phyloP scores from a whole-genome alignment of 225 moss, liverwort and hornwort genomes.

The Pleurozium schreberi region DNA sequence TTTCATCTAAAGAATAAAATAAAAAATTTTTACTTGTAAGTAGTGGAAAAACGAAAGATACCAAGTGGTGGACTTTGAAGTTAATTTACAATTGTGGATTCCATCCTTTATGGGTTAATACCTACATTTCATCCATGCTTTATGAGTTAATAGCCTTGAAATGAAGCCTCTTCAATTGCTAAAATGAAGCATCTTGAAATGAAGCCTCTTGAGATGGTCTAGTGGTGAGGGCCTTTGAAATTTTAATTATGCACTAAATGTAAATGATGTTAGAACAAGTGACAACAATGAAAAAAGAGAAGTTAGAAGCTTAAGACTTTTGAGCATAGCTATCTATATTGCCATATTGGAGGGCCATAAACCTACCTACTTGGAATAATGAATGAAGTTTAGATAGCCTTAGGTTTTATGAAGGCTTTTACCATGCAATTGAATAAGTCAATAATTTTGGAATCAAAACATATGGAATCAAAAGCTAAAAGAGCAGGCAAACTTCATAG shows the following conservation, averaged over 20 bases:
- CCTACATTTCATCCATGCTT: no score
- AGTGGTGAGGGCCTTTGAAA: neutral
- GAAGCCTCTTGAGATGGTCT: neutral
- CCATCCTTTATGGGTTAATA: no score
- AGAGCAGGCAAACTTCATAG: accelerated
- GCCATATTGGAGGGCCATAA: neutral
- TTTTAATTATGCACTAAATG: no score
- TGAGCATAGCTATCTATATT: accelerated
- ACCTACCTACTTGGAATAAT: neutral
- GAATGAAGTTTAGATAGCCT: accelerated
- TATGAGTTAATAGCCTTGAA: neutral
- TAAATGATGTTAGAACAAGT: neutral
- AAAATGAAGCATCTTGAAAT: no score
- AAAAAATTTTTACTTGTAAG: accelerated
- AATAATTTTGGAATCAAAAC: neutral
- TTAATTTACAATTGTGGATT: neutral
- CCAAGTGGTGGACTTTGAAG: neutral
- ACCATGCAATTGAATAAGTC: neutral
- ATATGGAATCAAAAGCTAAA: neutral
- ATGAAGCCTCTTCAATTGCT: no score
- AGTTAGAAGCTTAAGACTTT: neutral
- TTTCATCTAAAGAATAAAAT: neutral
- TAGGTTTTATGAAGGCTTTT: accelerated
- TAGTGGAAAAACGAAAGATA: neutral
- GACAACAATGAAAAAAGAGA: neutral